These are phyloP conservation scores for Thelonectria blattea DNA, from an alignment of 2,329 filamentous ascomycete genomes.

Conservation along the genomic window DNA sequence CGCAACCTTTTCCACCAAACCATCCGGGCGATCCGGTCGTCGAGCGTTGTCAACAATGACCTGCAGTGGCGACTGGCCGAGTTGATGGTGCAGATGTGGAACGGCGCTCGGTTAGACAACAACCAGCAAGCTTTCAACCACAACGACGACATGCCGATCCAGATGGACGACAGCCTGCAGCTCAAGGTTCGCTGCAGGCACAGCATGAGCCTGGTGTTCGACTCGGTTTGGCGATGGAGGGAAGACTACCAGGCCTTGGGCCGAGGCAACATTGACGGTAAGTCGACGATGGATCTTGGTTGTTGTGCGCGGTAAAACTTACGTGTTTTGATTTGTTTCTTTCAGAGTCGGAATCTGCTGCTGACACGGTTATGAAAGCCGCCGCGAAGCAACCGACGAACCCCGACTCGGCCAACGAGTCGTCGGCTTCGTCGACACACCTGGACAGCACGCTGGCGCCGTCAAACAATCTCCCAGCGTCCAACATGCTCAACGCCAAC, in stretches of 20 bases:
- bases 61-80: conserved; percentile 80
- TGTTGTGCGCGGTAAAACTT: conserved; percentile 31
- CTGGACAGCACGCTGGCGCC: conserved; percentile 65
- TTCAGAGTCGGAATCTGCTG: conserved; percentile 25
- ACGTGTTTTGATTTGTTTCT: conserved; percentile 20
- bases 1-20: conserved; percentile 74
- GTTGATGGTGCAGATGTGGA: conserved; percentile 89
- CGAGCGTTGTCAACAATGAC: conserved; percentile 79
- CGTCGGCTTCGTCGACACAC: conserved; percentile 71
- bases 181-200: conserved; percentile 83
- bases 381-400: conserved; percentile 88
- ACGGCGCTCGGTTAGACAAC: conserved; percentile 64
- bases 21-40: conserved; percentile 71
- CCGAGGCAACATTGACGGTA: conserved; percentile 74
- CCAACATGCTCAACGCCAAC: conserved; percentile 55
- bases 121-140: conserved; percentile 54
- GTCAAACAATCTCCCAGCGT: conserved; percentile 47
- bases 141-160: conserved; percentile 55
- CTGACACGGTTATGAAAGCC: conserved; percentile 32
- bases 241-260: conserved; percentile 78
- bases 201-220: conserved; percentile 85
- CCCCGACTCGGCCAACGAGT: conserved; percentile 78
- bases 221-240: conserved; percentile 86
- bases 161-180: conserved; percentile 74
- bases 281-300: conserved; percentile 41